phyloP scores from a whole-genome alignment of 2,329 filamentous ascomycete genomes.

The Fusarium buharicum region DNA sequence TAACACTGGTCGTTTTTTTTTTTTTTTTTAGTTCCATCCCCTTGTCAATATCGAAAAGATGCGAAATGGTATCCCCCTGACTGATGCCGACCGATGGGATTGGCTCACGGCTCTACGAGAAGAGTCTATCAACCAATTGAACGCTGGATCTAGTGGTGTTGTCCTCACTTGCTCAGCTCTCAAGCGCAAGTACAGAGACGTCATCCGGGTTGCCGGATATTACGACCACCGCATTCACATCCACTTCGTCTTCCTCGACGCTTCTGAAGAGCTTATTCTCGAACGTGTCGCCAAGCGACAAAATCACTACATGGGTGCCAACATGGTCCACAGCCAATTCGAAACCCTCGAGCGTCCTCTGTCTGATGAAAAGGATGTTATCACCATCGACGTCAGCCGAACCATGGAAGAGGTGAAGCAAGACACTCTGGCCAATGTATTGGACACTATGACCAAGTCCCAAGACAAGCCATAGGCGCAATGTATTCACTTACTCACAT shows the following conservation, averaged over 20 bases:
- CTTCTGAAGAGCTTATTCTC: conserved; percentile 78
- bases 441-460: conserved; percentile 58
- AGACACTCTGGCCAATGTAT: conserved; percentile 68
- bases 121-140: conserved; percentile 68
- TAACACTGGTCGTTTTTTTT: conserved; percentile 39
- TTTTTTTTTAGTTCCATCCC: conserved; percentile 71
- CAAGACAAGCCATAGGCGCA: conserved; percentile 33
- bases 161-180: conserved; percentile 95
- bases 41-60: conserved; percentile 90
- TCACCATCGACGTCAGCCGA: conserved; percentile 74
- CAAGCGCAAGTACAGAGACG: conserved; percentile 96
- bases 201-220: conserved; percentile 83
- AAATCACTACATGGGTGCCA: conserved; percentile 94
- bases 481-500: neutral
- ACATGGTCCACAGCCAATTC: conserved; percentile 95
- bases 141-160: conserved; percentile 74
- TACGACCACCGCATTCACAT: conserved; percentile 77
- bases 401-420: conserved; percentile 68
- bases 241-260: conserved; percentile 92
- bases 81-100: conserved; percentile 95
- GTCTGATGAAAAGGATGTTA: conserved; percentile 75
- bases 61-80: conserved; percentile 82
- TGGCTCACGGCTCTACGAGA: conserved; percentile 87
- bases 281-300: conserved; percentile 78
- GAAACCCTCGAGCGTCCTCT: conserved; percentile 85